These are phyloP conservation scores for Claviceps africana DNA, from an alignment of 2,329 filamentous ascomycete species.

Conservation along the genomic window DNA sequence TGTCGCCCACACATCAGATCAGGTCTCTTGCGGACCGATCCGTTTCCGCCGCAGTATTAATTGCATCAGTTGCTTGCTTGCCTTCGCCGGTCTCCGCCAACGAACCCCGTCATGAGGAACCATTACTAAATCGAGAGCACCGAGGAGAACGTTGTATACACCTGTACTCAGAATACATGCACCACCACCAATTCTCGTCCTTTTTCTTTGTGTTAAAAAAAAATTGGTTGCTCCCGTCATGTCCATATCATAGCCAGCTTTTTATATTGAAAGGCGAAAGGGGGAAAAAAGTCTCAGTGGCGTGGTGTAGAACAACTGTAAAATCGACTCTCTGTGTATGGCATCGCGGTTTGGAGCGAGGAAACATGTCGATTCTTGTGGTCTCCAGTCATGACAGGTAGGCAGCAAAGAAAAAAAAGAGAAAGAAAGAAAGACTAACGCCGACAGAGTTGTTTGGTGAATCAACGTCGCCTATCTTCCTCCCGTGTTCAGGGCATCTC, in stretches of 20 bases:
- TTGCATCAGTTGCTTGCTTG: conserved; percentile 7
- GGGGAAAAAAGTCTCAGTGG: conserved; percentile 14
- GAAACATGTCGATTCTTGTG: conserved; percentile 28
- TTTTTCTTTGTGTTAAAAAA: not conserved
- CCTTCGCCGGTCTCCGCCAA: conserved; percentile 6
- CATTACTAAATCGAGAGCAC: conserved; percentile 3
- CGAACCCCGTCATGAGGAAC: conserved; percentile 1
- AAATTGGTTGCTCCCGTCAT: conserved; percentile 17
- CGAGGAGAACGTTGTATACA: not conserved
- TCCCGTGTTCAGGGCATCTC: conserved; percentile 18
- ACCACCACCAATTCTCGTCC: conserved; percentile 8
- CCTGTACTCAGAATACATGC: conserved; percentile 3
- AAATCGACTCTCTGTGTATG: conserved; percentile 19
- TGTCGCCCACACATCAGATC: conserved; percentile 9
- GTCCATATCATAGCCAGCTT: conserved; percentile 17
- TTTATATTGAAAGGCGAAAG: conserved; percentile 13
- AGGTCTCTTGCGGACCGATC: conserved; percentile 3
- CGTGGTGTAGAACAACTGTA: conserved; percentile 17
- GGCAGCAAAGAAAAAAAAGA: conserved; percentile 10
- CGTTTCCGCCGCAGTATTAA: conserved; percentile 5
- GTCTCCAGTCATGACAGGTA: conserved; percentile 23
- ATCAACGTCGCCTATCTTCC: conserved; percentile 25
- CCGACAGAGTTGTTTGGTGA: conserved; percentile 24
- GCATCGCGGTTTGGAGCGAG: conserved; percentile 13
- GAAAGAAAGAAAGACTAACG: conserved; percentile 30